These are phyloP conservation scores for Neurospora sp. DNA, from an alignment of 2,329 filamentous ascomycete genomes.

Conservation along the genomic window DNA sequence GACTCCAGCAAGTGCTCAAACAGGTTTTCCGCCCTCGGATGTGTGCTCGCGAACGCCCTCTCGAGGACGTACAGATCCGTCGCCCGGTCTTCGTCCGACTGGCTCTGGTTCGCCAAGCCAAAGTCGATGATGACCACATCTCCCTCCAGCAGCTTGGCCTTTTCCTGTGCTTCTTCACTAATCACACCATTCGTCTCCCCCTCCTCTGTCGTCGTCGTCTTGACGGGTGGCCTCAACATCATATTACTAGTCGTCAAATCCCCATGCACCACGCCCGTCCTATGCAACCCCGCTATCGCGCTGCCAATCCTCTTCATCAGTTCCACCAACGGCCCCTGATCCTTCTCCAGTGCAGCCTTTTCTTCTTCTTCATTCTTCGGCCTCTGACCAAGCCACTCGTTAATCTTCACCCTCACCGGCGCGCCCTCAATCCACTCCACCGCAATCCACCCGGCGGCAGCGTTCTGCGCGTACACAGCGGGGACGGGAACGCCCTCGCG, in stretches of 20 bases:
- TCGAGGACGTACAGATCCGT: slow-evolving; percentile 96
- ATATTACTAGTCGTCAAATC: slow-evolving; percentile 97
- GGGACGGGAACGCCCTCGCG: slow-evolving; percentile 76
- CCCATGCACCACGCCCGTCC: slow-evolving; percentile 80
- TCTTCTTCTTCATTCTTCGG: slow-evolving; percentile 24
- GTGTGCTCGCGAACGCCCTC: slow-evolving; percentile 87
- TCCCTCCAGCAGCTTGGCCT: slow-evolving; percentile 41
- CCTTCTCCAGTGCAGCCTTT: slow-evolving; percentile 21
- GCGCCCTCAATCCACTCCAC: slow-evolving; percentile 76
- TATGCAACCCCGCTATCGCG: slow-evolving; percentile 69
- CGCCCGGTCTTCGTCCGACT: slow-evolving; percentile 83
- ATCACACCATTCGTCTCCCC: slow-evolving; percentile 5
- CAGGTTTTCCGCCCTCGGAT: slow-evolving; percentile 72
- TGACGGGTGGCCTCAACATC: slow-evolving; percentile 54
- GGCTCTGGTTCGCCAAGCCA: slow-evolving; percentile 72
- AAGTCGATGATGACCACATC: slow-evolving; percentile 92
- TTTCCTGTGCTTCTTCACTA: slow-evolving; percentile 10
- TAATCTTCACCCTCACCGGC: slow-evolving; percentile 61
- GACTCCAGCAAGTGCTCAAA: slow-evolving; percentile 65
- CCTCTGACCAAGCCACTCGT: slow-evolving; percentile 53
- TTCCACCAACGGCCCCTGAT: slow-evolving; percentile 42
- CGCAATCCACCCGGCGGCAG: slow-evolving; percentile 61
- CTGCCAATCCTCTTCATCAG: slow-evolving; percentile 63
- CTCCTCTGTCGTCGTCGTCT: slow-evolving; percentile 1
- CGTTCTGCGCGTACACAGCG: slow-evolving; percentile 62